These are phyloP conservation scores for Parasitella parasitica DNA, from an alignment of 371 early-diverging fungal genomes.

Conservation along the genomic window DNA sequence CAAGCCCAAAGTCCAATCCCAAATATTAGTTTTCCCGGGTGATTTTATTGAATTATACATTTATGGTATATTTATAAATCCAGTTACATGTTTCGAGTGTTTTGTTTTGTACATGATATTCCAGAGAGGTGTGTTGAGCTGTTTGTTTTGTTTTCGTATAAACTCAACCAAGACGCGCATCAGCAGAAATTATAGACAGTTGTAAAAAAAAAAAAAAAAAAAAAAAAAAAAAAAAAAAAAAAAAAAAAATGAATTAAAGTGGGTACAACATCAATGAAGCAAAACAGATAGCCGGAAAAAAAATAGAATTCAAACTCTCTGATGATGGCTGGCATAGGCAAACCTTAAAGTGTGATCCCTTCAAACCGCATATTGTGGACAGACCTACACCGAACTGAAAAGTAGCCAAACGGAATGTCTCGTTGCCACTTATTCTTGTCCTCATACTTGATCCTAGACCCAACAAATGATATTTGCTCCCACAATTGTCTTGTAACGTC, in stretches of 20 bases:
- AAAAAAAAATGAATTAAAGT: too few species aligned
- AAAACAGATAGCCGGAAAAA: too few species aligned
- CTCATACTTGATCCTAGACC: slow-evolving; percentile 9
- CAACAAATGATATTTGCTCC: slow-evolving; percentile 5
- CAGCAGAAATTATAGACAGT: too few species aligned
- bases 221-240: too few species aligned
- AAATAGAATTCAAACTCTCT: too few species aligned
- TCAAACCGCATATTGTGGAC: slow-evolving; percentile 13
- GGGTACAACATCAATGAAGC: too few species aligned
- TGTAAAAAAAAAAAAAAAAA: too few species aligned
- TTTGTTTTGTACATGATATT: too few species aligned
- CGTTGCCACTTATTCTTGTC: slow-evolving; percentile 8
- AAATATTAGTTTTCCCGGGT: background rate
- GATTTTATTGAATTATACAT: background rate
- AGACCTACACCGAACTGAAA: slow-evolving; percentile 7
- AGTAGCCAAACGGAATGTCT: slow-evolving; percentile 13
- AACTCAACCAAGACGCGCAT: too few species aligned
- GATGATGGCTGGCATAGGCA: background rate
- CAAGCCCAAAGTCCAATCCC: background rate
- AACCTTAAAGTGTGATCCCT: background rate
- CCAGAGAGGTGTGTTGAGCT: too few species aligned
- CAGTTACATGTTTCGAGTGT: too few species aligned
- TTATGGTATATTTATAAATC: background rate
- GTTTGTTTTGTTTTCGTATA: too few species aligned
- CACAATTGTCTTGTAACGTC: slow-evolving; percentile 1